Conservation (phyloP, 228 moss, liverwort and hornwort species). For the Sphagnum magellanicum region DNA sequence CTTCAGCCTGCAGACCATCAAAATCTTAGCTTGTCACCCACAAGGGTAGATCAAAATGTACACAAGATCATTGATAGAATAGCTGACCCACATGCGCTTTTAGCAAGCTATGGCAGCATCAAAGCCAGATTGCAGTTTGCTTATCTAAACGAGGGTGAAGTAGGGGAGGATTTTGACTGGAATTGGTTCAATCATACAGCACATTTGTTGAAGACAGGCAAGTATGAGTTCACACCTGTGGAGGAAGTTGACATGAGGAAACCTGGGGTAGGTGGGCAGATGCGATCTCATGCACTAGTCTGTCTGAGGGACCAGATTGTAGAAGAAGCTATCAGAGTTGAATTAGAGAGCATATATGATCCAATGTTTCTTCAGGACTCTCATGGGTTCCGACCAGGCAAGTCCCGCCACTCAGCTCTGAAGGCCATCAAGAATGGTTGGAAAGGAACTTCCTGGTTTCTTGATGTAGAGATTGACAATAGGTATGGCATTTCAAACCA, state of each 20-base stretch:
- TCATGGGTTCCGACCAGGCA: slow-evolving; percentile 9
- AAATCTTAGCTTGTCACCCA: no score
- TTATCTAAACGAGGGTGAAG: slow-evolving; percentile 23
- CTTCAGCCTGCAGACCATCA: no score
- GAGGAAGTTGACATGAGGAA: slow-evolving; percentile 23
- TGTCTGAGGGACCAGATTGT: slow-evolving; percentile 39
- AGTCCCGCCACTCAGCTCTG: slow-evolving; percentile 32
- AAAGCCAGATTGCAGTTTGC: slow-evolving; percentile 29
- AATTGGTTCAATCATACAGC: slow-evolving; percentile 23
- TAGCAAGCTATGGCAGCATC: slow-evolving; percentile 29
- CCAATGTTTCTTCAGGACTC: slow-evolving; percentile 12
- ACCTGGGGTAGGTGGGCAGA: slow-evolving; percentile 28
- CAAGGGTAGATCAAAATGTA: background rate
- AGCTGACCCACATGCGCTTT: slow-evolving; percentile 19
- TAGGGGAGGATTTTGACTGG: slow-evolving; percentile 22
- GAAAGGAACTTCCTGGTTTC: slow-evolving; percentile 49
- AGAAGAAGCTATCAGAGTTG: slow-evolving; percentile 28
- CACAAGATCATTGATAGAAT: slow-evolving; percentile 16
- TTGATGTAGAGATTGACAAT: slow-evolving; percentile 26
- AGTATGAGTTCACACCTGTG: slow-evolving; percentile 21
- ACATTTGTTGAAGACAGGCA: slow-evolving; percentile 12
- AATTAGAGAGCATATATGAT: slow-evolving; percentile 30
- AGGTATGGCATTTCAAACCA: slow-evolving; percentile 13
- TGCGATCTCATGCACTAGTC: slow-evolving; percentile 18
- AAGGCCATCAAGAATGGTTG: slow-evolving; percentile 39